A percentile compares a stretch with the other conserved stretches of the same genome.
Conservation (phyloP, 768 basidiomycete genomes). For the Pholiota molesta region DNA sequence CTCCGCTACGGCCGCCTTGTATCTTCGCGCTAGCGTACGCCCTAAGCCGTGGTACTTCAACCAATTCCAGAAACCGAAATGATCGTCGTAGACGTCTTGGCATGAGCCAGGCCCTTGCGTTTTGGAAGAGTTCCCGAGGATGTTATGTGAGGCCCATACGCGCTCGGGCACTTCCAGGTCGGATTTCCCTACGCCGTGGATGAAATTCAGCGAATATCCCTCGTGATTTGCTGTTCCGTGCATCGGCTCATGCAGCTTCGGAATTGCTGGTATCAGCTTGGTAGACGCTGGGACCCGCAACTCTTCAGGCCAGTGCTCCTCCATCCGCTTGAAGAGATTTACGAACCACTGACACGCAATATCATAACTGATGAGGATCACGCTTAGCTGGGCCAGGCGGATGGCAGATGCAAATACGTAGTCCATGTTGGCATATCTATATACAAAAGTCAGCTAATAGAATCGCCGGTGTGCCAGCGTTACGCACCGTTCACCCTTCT, state of each 20-base stretch:
- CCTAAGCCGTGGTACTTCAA: slow-evolving; percentile 18
- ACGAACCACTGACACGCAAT: slow-evolving; percentile 33
- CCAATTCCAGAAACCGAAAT: slow-evolving; percentile 28
- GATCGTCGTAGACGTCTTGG: slow-evolving; percentile 10
- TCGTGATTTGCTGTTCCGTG: slow-evolving; percentile 26
- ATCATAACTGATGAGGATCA: slow-evolving; percentile 28
- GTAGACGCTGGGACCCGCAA: background rate
- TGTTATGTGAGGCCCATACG: slow-evolving; percentile 32
- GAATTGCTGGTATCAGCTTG: slow-evolving; percentile 18
- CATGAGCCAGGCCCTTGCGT: slow-evolving; percentile 33
- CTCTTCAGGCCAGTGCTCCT: background rate
- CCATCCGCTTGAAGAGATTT: slow-evolving; percentile 24
- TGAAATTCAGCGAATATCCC: slow-evolving; percentile 29
- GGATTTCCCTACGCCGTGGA: slow-evolving; percentile 25
- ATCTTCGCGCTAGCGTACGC: background rate
- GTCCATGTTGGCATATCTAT: slow-evolving; percentile 23
- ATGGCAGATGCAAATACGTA: slow-evolving; percentile 14
- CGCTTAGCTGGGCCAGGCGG: background rate
- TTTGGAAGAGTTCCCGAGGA: slow-evolving; percentile 28
- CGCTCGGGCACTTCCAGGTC: slow-evolving; percentile 37
- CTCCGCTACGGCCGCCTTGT: slow-evolving; percentile 1
- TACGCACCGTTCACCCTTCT: slow-evolving; percentile 34
- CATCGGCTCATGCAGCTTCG: slow-evolving; percentile 32
- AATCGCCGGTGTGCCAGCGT: background rate
- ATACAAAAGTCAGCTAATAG: too few species aligned